phyloP scores from a whole-genome alignment of 164 flowering plant genomes.

The Taxillus chinensis region DNA sequence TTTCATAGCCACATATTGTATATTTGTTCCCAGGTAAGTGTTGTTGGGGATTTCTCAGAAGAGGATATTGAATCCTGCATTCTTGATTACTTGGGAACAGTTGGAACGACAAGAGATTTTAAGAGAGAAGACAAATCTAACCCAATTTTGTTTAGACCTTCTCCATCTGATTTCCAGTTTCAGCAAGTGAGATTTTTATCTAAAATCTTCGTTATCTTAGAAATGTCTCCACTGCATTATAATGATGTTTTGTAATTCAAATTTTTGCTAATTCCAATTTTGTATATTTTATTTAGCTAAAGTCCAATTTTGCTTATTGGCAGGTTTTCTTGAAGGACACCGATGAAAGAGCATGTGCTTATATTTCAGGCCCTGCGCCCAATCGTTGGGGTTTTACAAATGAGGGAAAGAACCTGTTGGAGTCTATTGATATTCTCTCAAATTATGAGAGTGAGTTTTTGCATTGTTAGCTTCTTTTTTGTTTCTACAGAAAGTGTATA shows the following conservation, averaged over 20 bases:
- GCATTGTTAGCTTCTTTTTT: neutral
- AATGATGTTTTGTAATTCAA: too few species aligned
- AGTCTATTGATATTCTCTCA: constrained; percentile 23
- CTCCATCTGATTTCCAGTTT: constrained; percentile 66
- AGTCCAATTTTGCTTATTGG: neutral
- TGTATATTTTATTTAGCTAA: neutral
- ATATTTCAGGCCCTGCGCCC: constrained; percentile 98
- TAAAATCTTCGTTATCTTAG: neutral
- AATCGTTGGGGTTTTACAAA: constrained; percentile 90
- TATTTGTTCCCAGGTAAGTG: constrained; percentile 53
- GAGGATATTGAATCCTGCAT: constrained; percentile 89
- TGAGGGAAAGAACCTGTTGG: constrained; percentile 70
- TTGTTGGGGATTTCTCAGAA: constrained; percentile 94
- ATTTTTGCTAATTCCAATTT: too few species aligned
- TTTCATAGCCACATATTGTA: neutral
- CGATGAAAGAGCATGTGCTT: constrained; percentile 99
- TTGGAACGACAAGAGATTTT: constrained; percentile 30
- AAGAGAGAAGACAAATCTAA: constrained; percentile 14
- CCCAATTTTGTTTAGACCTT: constrained; percentile 63
- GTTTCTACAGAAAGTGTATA: neutral
- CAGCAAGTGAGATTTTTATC: constrained; percentile 59
- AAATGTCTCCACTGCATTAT: too few species aligned
- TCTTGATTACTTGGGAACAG: constrained; percentile 93
- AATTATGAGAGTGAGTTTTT: constrained; percentile 32
- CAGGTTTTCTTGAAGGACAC: constrained; percentile 98